These are phyloP conservation scores for Backusella tarrabulga DNA, from an alignment of 192 early-diverging fungal species.

Conservation along the genomic window DNA sequence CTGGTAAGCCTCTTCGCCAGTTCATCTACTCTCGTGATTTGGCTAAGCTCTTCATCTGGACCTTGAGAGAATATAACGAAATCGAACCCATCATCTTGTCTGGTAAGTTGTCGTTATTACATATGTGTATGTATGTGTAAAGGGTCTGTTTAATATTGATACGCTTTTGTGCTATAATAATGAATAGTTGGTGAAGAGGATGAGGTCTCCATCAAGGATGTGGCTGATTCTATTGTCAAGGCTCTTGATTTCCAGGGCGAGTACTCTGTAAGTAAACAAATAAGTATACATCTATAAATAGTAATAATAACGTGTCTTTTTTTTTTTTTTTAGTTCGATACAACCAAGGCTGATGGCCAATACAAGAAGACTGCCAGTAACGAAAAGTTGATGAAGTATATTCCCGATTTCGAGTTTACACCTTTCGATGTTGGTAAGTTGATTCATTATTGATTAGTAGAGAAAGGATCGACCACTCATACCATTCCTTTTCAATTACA, in stretches of 20 bases:
- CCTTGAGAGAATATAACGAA: conserved; percentile 75
- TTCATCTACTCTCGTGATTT: conserved; percentile 84
- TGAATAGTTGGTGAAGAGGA: conserved; percentile 67
- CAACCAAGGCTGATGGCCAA: conserved; percentile 73
- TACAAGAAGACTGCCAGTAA: conserved; percentile 88
- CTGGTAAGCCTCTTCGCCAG: conserved; percentile 76
- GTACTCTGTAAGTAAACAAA: conserved; percentile 38
- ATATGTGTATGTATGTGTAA: neutral
- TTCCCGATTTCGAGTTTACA: conserved; percentile 80
- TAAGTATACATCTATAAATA: neutral
- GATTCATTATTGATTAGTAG: conserved; percentile 12
- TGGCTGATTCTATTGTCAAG: conserved; percentile 73
- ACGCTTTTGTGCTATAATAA: neutral
- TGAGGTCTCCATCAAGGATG: conserved; percentile 76
- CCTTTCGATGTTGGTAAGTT: conserved; percentile 65
- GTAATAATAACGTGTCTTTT: neutral
- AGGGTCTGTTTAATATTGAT: neutral
- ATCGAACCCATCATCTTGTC: conserved; percentile 81
- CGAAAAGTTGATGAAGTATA: conserved; percentile 62
- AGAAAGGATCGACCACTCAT: neutral
- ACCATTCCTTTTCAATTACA: conserved; percentile 12
- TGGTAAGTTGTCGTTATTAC: conserved; percentile 42
- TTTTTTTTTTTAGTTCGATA: conserved; percentile 56
- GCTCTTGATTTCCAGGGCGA: conserved; percentile 65
- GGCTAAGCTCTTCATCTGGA: conserved; percentile 79